A percentile compares a stretch with the other conserved stretches of the same genome.
Conservation (phyloP, 106 monocot genomes). For the Alisma plantagoaquatica region DNA sequence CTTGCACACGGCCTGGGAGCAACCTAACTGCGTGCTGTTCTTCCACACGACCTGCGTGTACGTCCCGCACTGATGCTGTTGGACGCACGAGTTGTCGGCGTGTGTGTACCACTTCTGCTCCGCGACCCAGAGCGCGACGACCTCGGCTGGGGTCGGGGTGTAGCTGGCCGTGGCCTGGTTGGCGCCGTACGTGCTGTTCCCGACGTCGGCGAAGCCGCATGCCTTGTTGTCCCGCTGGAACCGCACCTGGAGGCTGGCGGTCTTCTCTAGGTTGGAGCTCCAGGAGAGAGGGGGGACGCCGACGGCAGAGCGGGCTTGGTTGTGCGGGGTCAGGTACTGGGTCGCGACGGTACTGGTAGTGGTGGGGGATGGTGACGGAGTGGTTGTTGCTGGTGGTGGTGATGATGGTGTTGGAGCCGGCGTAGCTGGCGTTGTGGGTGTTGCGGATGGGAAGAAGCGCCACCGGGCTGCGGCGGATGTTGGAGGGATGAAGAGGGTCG, state of each 20-base stretch:
- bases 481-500: no score
- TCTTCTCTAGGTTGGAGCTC: slow-evolving; percentile 16
- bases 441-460: not conserved
- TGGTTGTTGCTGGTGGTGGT: not conserved
- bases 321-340: slow-evolving; percentile 21
- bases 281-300: slow-evolving; percentile 23
- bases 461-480: not conserved
- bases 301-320: slow-evolving; percentile 30
- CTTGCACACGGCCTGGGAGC: slow-evolving; percentile 34
- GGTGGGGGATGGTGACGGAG: not conserved
- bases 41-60: slow-evolving; percentile 50
- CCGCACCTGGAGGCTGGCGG: slow-evolving; percentile 5
- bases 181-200: slow-evolving; percentile 30
- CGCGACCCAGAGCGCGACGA: slow-evolving; percentile 32
- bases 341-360: slow-evolving; percentile 1
- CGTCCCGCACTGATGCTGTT: slow-evolving; percentile 31
- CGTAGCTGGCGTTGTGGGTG: not conserved
- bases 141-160: slow-evolving; percentile 23
- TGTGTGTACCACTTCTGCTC: slow-evolving; percentile 21
- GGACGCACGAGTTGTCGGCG: slow-evolving; percentile 28
- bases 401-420: no score
- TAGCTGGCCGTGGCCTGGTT: slow-evolving; percentile 47
- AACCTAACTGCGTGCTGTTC: slow-evolving; percentile 22
- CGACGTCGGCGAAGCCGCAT: slow-evolving; percentile 36
- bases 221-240: slow-evolving; percentile 11